Percentiles rank a stretch among this genome's conserved stretches.
Conservation (phyloP, 139 green algal species). For the Micractinium conductrix region DNA sequence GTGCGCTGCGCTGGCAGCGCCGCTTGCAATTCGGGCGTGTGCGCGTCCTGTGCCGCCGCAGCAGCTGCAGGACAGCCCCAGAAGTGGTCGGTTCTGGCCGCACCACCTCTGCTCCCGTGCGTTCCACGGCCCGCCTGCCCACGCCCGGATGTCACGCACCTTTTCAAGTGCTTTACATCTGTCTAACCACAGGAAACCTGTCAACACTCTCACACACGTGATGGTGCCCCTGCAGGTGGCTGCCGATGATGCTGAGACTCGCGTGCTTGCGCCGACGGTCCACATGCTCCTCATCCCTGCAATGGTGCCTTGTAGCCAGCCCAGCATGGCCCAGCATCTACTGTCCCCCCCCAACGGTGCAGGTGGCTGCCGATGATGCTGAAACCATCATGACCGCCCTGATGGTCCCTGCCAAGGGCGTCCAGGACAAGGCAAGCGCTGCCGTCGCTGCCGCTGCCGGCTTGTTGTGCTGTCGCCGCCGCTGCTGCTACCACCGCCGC, state of each 20-base stretch:
- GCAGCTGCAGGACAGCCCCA: background rate
- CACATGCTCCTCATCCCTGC: background rate
- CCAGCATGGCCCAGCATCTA: background rate
- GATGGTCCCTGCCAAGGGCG: background rate
- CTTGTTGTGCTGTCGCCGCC: background rate
- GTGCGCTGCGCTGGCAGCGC: background rate
- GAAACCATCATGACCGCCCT: background rate
- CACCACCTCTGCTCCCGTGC: too few relatives aligned
- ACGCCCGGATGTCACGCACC: background rate
- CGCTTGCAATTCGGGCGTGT: background rate
- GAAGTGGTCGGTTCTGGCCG: too few relatives aligned
- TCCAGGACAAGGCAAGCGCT: background rate
- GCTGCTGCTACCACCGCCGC: background rate
- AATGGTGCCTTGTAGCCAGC: background rate
- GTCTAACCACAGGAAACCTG: background rate
- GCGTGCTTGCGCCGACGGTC: background rate
- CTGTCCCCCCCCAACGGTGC: background rate
- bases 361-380: background rate
- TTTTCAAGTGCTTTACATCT: background rate
- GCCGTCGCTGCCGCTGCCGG: background rate
- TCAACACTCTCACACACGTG: background rate
- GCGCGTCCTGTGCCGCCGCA: background rate
- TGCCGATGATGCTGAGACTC: background rate
- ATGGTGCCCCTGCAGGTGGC: too few relatives aligned
- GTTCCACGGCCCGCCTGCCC: background rate